Evolutionary conservation across 768 basidiomycete species (phyloP), one percentile per base, ranked within the genome.

Genomic region (Gelatoporia subvermispora): DNA sequence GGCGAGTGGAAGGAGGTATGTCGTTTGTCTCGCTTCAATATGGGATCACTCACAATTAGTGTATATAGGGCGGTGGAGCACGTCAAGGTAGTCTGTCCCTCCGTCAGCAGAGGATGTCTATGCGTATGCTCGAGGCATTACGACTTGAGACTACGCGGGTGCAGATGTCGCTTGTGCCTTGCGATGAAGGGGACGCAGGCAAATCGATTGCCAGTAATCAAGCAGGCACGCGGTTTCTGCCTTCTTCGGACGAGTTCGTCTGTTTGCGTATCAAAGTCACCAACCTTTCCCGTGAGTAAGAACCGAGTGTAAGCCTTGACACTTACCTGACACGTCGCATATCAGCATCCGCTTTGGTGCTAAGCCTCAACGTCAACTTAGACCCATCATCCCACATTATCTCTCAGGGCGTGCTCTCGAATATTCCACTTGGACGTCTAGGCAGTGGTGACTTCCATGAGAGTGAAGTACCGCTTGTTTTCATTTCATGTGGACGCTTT

Each of bases 1-100:
- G 85, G 85, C 9, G 73, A 71, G 16, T 99, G 96, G 96, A 77
- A 77, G 60, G 96, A 98, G 79, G 94, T 92, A 50, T 50, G 78
- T 50, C 5, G 2, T 39, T 5, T 13, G 28, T 31, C 28, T 31
- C 13, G 28, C 13, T 13, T 31, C 13, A 8, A 25, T 46, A 3
- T 1, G 15, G n/a, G 1, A 20, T 11, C 7, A 7, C 4, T 15
- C 5, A 15, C 2, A 18, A 15, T 48, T 9, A 3, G n/a, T n/a
- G n/a, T 13, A 13, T 13, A 35, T 58, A 98, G 94, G 84, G 80
- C 41, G 89, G 85, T 23, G 90, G 91, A 2, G 75, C 70, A 31
- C 82, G 95, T 17, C 70, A 72, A 3, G 95, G 95, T 4, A 77
- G 81, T 49, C 68, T 98, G 31, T 85, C 84, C 8, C 70, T 98